Evolutionary conservation across 164 flowering plant genomes (phyloP), one percentile per base, ranked within the genome.

Genomic region (Echeveria elegans): DNA sequence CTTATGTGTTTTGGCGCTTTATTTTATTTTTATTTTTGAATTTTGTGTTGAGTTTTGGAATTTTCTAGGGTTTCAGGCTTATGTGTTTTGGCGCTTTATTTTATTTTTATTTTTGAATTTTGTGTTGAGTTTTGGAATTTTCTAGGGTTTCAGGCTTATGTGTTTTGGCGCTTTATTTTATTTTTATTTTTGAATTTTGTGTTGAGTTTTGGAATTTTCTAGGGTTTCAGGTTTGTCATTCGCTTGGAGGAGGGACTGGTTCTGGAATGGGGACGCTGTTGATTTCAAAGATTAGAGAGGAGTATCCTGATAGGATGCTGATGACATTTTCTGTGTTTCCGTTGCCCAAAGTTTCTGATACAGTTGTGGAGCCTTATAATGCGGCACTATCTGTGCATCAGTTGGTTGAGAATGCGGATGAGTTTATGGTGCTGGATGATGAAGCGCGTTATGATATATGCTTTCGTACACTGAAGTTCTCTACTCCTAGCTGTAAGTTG

Each of bases 401-500:
- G 70, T 72, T 77, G 16, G 78, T 74, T 58, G 80, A 77, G 77
- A 77, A 75, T 47, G 80, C 80, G 0, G 80, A 77, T 31, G 80
- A 77, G 74, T 77, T 77, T 47, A 77, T 74, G 77, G 77, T 74
- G 60, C 31, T 74, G 43, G 77, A 74, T 32, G 70, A 74, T 24
- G 80, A 77, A 31, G 80, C 78, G 28, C 78, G 75, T 1, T 75
- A 75, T 31, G 80, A 77, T 53, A 77, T 77, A n/a, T 77, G 80
- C 70, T 77, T 77, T 71, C 71, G 80, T 12, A 77, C 80, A 9
- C 80, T 77, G 56, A 77, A 77, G 69, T 76, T 77, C 66, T 75
- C 74, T 18, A 77, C 80, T 68, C 80, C 80, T 56, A 78, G 81
- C 69, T 78, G 81, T 78, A 75, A 78, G 81, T 66, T n/a, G n/a